phyloP scores from a whole-genome alignment of 2,329 filamentous ascomycete genomes.

The Cadophora sp. region DNA sequence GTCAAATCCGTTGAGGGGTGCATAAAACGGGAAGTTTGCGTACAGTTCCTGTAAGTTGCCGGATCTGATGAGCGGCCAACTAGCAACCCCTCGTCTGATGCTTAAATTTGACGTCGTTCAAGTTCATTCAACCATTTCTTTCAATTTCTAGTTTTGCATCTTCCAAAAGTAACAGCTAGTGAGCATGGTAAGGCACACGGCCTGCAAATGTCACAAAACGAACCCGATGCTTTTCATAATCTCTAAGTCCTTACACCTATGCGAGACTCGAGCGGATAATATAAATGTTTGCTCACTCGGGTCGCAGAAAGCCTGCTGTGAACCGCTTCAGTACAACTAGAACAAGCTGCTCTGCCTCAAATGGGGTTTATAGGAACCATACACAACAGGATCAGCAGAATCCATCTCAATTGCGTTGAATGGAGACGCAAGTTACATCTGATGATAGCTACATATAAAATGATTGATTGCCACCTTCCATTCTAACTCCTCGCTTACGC shows the following conservation, averaged over 20 bases:
- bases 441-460: neutral
- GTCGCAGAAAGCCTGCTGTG: neutral
- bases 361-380: neutral
- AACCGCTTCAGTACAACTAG: conserved; percentile 6
- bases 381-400: neutral
- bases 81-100: neutral
- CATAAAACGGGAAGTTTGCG: neutral
- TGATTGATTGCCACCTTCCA: neutral
- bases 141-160: neutral
- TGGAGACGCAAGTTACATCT: neutral
- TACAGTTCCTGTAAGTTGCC: neutral
- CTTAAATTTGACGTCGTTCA: neutral
- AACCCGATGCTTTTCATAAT: neutral
- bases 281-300: neutral
- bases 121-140: too few species aligned
- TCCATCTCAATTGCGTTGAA: neutral
- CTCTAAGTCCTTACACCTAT: neutral
- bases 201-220: neutral
- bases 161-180: too few species aligned
- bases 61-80: neutral
- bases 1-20: conserved; percentile 7
- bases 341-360: neutral
- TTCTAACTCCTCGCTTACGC: neutral
- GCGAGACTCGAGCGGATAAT: neutral
- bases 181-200: neutral